Evolutionary conservation across 805 yeast genomes (phyloP).

Genomic region (Wickerhamiella dianesei): DNA sequence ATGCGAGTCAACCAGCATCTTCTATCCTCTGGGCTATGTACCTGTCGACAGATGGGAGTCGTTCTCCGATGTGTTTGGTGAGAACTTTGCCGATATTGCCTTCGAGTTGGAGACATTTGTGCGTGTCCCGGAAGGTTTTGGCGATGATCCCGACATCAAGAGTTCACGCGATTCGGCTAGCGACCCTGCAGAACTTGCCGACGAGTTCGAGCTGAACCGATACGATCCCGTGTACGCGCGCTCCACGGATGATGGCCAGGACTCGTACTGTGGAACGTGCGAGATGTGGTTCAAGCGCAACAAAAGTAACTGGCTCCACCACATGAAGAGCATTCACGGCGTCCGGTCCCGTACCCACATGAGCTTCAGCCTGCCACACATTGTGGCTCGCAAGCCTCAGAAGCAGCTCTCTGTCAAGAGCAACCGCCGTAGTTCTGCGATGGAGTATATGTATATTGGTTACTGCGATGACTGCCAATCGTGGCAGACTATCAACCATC

Average conservation of each 20-base stretch:
- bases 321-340: constrained; percentile 4
- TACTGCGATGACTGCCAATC: constrained; percentile 3
- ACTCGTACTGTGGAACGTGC: constrained; percentile 3
- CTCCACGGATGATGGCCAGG: background rate
- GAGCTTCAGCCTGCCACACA: background rate
- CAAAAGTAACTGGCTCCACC: constrained; percentile 4
- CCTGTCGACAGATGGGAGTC: background rate
- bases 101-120: background rate
- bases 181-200: background rate
- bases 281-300: constrained; percentile 1
- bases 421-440: background rate
- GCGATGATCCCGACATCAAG: background rate
- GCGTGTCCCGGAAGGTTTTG: background rate
- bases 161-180: background rate
- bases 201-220: constrained; percentile 1
- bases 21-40: constrained; percentile 1
- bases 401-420: too few relatives aligned
- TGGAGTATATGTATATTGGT: background rate
- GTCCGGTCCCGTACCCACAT: constrained; percentile 1
- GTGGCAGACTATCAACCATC: constrained; percentile 3
- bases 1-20: background rate
- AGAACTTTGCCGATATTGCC: background rate
- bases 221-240: background rate
- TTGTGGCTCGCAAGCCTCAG: background rate
- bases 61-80: background rate